Base-by-base conservation (phyloP, 2,329 filamentous ascomycete genomes). In the Periconia sp. region DNA sequence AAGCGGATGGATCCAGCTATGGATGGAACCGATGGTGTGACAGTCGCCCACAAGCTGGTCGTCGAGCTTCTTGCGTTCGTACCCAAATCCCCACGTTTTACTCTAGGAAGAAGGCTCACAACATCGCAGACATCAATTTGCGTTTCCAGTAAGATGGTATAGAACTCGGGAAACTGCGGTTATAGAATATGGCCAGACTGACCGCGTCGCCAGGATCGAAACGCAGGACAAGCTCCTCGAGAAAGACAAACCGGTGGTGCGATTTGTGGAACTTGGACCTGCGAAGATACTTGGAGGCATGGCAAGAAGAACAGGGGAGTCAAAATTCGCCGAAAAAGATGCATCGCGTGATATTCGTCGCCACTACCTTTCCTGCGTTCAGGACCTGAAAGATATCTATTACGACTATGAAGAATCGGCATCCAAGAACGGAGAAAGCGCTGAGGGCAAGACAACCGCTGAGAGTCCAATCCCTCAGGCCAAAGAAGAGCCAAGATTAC, bases 141-240 rank as follows among this genome's bases (percentile, higher is more conserved):
- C 94, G 69, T 97, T 92, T 50, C 94, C 94, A 47, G 94, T 99
- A 68, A 88, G 94, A 87, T 99, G 94, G 94, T 27, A 27, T 5
- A 27, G 23, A 27, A 27, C 23, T 27, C 23, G 23, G 5, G 23
- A 27, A 27, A 27, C 23, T 27, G 23, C 8, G 8, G 23, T 27
- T 27, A 27, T 27, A 27, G 8, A 8, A 27, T 27, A 3, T 27
- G 23, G 23, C 23, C 8, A 27, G 8, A 27, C 23, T 27, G 23
- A 27, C 23, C 8, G 23, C 23, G 23, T 27, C 23, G 23, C 23
- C 23, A 27, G 23, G 23, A 99, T 99, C 77, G 94, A 99, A 80
- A 99, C 94, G 51, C 94, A 99, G 80, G 94, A 99, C 93, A 94
- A 99, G 68, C 93, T 99, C 72, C 89, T 99, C 66, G 93, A 89